phyloP scores from a whole-genome alignment of 2,329 filamentous ascomycete genomes.

The Ophiostoma ulmi region DNA sequence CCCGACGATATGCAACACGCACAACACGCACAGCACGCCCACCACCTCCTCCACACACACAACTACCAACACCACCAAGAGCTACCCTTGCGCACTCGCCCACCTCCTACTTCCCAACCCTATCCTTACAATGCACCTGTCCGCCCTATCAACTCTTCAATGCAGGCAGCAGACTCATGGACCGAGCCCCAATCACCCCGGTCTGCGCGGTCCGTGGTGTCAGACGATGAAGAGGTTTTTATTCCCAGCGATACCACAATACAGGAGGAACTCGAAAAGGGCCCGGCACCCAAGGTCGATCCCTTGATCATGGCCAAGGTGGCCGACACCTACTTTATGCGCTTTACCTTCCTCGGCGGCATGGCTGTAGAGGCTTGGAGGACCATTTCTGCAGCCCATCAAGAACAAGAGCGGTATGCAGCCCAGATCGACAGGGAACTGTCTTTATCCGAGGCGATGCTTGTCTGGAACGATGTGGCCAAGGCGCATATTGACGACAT shows the following conservation, averaged over 20 bases:
- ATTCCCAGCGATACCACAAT: constrained; percentile 31
- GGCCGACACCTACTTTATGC: constrained; percentile 27
- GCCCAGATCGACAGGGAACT: constrained; percentile 27
- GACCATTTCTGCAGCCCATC: not conserved
- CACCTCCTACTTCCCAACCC: not conserved
- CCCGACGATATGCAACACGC: not conserved
- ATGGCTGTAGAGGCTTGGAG: constrained; percentile 23
- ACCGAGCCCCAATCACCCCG: constrained; percentile 22
- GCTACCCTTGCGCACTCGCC: constrained; percentile 19
- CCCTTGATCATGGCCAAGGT: constrained; percentile 28
- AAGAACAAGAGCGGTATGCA: constrained; percentile 23
- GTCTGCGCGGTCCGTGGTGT: constrained; percentile 9
- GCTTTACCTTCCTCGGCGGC: constrained; percentile 25
- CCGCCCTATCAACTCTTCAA: constrained; percentile 6
- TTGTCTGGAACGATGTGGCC: constrained; percentile 24
- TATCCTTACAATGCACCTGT: not conserved
- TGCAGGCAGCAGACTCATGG: constrained; percentile 17
- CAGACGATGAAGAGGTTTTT: constrained; percentile 22
- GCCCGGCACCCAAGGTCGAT: constrained; percentile 27
- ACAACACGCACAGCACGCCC: not conserved
- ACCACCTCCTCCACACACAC: constrained; percentile 13
- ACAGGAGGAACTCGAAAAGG: constrained; percentile 28
- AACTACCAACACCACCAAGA: constrained; percentile 19
- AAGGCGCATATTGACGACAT: constrained; percentile 9
- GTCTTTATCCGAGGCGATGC: constrained; percentile 25